Evolutionary conservation across 1,284 basidiomycete species (phyloP), one percentile per base, ranked within the genome.

Genomic region (Cutaneotrichosporon mucoides): DNA sequence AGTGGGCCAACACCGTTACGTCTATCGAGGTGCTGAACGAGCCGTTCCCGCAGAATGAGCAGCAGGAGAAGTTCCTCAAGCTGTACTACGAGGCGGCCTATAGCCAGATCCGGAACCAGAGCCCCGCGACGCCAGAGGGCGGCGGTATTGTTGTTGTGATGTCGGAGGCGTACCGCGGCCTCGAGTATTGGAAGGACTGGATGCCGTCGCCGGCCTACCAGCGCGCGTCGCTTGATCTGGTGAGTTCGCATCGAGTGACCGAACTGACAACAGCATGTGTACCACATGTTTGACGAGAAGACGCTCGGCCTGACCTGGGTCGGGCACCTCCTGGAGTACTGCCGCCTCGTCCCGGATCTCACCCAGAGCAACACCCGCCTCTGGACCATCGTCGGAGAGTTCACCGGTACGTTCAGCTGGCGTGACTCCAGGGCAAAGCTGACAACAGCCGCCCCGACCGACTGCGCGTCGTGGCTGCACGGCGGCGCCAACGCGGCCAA

Each of bases 381-480:
- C 16, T 90, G 88, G 88, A 81, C 84, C n/a, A 81, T 92, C 48
- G 88, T 91, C 34, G 90, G 90, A 53, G 91, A 93, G 78, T 92
- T 88, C 84, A 84, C 88, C 0, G 83, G 88, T 55, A 72, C 73
- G 53, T 34, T 41, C 3, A 6, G 11, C 8, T 11, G n/a, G n/a
- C n/a, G n/a, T 24, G 2, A 2, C 24, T 24, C 24, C 24, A 24
- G 24, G 3, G 11, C n/a, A 15, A 1, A 13, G 34, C 37, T 55
- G 10, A 55, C 46, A 15, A 5, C 46, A 55, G 36, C 38, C 24
- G 58, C 53, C 2, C 35, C 46, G 10, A 60, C 59, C 8, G 93
- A 96, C 73, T 96, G 92, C 69, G 90, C 92, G 12, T 85, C 80
- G 67, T 91, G 85, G 83, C 79, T 90, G 59, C 89, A 90, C 67